Conservation (phyloP, 176 grass and related monocot genomes). For the Cenchrus americanus region DNA sequence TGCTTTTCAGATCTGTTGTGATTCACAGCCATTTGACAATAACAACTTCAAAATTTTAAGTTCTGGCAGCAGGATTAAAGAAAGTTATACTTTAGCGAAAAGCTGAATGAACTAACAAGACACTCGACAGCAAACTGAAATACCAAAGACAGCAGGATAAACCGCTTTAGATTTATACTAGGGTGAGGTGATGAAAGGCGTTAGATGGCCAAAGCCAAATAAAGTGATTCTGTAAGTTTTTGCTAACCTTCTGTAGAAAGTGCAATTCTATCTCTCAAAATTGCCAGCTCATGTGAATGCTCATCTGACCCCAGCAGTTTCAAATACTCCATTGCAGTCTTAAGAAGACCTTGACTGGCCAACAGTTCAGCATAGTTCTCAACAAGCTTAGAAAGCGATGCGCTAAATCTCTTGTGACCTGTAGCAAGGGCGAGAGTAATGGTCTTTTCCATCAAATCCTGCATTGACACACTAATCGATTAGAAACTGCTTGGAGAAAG, state of each 20-base stretch:
- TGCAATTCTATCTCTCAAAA: conserved; percentile 89
- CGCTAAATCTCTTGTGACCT: conserved; percentile 83
- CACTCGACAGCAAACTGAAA: neutral
- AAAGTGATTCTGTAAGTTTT: conserved; percentile 25
- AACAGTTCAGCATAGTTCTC: conserved; percentile 96
- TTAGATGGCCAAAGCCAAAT: neutral
- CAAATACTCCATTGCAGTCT: conserved; percentile 95
- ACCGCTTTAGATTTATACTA: neutral
- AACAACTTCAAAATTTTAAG: conserved; percentile 7
- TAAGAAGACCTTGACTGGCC: conserved; percentile 95
- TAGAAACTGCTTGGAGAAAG: conserved; percentile 26
- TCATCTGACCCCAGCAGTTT: conserved; percentile 91
- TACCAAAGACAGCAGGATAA: neutral
- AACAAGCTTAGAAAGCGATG: conserved; percentile 88
- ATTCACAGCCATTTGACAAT: neutral
- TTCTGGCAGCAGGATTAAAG: neutral
- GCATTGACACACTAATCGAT: conserved; percentile 36
- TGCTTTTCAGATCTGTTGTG: neutral
- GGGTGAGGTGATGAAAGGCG: neutral
- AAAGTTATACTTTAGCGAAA: neutral
- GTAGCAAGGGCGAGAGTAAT: conserved; percentile 89
- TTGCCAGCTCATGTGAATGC: conserved; percentile 80
- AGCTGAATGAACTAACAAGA: conserved; percentile 18
- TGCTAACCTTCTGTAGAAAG: conserved; percentile 60
- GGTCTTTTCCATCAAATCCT: conserved; percentile 99